These are phyloP conservation scores for Truncatella angustata DNA, from an alignment of 2,329 filamentous ascomycete species.

Conservation along the genomic window DNA sequence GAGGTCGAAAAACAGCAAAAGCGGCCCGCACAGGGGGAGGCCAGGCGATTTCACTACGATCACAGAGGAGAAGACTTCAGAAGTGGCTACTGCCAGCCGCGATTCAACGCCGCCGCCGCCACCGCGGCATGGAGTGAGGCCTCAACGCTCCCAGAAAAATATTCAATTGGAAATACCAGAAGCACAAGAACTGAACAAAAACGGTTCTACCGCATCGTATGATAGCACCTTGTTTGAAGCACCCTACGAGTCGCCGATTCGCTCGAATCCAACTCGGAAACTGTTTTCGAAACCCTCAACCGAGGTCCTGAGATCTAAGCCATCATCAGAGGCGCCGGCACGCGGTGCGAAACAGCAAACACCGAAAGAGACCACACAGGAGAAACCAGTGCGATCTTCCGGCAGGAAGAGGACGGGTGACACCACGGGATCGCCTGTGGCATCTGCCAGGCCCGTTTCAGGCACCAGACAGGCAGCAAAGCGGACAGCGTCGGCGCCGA, in stretches of 20 bases:
- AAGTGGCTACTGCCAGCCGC: conserved; percentile 34
- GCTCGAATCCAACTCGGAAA: conserved; percentile 25
- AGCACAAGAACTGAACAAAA: conserved; percentile 11
- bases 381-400: conserved; percentile 4
- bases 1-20: conserved; percentile 27
- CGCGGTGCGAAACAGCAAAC: conserved; percentile 11
- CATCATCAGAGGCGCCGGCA: conserved; percentile 14
- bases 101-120: conserved; percentile 21
- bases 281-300: conserved; percentile 27
- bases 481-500: conserved; percentile 16
- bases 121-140: conserved; percentile 29
- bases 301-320: no score
- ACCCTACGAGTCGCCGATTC: conserved; percentile 27
- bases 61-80: conserved; percentile 46
- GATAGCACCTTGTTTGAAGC: conserved; percentile 31
- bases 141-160: conserved; percentile 28
- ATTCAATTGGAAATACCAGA: conserved; percentile 15
- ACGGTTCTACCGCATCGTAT: conserved; percentile 20
- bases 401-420: conserved; percentile 4
- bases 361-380: background rate
- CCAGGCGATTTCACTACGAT: conserved; percentile 44
- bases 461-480: conserved; percentile 16
- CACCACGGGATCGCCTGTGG: background rate
- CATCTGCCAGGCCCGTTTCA: conserved; percentile 8
- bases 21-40: conserved; percentile 29